Evolutionary conservation across 2,329 filamentous ascomycete genomes (phyloP).

Genomic region (Cladosporium sp.): DNA sequence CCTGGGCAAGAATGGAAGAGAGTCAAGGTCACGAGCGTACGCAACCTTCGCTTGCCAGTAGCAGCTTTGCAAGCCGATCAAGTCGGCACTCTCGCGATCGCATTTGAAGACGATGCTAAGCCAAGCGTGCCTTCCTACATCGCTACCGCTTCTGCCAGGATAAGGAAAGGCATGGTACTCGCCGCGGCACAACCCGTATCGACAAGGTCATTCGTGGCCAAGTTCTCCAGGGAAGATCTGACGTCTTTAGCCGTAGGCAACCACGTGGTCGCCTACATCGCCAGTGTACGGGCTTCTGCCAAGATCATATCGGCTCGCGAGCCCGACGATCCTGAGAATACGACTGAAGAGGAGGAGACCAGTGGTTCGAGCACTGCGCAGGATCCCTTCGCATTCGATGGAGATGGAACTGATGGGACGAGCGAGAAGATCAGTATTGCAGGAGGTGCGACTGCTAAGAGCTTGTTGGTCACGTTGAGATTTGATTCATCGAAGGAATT

Average conservation of each 20-base stretch:
- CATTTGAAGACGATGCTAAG: constrained; percentile 42
- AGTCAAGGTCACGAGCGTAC: constrained; percentile 78
- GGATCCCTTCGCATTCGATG: constrained; percentile 25
- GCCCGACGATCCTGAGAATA: constrained; percentile 23
- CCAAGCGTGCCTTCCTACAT: constrained; percentile 25
- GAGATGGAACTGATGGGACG: constrained; percentile 15
- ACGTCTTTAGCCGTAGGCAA: constrained; percentile 62
- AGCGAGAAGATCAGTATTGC: constrained; percentile 20
- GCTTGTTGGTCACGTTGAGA: constrained; percentile 59
- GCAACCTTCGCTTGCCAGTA: constrained; percentile 82
- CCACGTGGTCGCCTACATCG: constrained; percentile 77
- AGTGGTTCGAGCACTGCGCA: background rate
- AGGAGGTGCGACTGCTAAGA: constrained; percentile 21
- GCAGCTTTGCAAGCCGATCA: constrained; percentile 72
- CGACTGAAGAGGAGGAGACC: background rate
- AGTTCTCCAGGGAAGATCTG: constrained; percentile 62
- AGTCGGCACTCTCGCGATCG: constrained; percentile 82
- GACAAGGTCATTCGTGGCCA: constrained; percentile 52
- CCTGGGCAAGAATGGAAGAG: constrained; percentile 66
- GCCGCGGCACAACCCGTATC: constrained; percentile 55
- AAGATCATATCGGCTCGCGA: constrained; percentile 55
- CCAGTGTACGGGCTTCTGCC: constrained; percentile 78
- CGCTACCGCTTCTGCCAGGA: constrained; percentile 30
- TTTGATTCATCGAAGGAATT: constrained; percentile 68
- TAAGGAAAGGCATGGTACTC: constrained; percentile 80